These are phyloP conservation scores for Populus ilicifolia DNA, from an alignment of 345 rosid species.

Conservation along the genomic window DNA sequence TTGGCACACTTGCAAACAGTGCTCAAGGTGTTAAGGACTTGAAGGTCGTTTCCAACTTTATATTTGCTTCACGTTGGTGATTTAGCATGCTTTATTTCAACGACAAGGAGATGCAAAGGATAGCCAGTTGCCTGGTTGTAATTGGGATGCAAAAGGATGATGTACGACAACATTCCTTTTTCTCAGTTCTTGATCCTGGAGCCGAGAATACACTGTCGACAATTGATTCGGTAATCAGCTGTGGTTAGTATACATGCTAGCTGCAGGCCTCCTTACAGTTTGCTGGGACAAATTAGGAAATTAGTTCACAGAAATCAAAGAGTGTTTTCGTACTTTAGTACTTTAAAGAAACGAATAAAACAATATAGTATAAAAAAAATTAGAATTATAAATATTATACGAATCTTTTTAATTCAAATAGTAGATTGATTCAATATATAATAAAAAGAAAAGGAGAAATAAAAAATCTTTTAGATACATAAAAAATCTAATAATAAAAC, in stretches of 20 bases:
- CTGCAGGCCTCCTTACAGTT: not conserved
- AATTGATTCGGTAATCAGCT: not conserved
- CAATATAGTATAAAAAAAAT: no score
- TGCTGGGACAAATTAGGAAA: no score
- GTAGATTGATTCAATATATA: no score
- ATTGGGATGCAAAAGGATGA: not conserved
- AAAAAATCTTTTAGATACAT: no score
- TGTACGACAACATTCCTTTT: not conserved
- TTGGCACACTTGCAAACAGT: no score
- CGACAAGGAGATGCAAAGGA: not conserved
- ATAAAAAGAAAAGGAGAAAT: no score
- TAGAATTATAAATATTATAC: no score
- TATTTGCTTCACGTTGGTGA: not conserved
- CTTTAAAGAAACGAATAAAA: no score
- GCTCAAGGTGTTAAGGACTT: not conserved
- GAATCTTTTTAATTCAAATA: no score
- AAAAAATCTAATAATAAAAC: accelerated
- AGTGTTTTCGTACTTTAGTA: no score
- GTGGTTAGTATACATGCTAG: not conserved
- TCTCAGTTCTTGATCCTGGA: not conserved
- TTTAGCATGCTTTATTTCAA: not conserved
- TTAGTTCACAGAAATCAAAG: no score
- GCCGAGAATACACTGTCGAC: not conserved
- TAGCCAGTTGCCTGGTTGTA: not conserved
- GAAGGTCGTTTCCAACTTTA: not conserved